Base-by-base conservation (phyloP, 192 early-diverging fungal genomes). In the Coemansia sp. region DNA sequence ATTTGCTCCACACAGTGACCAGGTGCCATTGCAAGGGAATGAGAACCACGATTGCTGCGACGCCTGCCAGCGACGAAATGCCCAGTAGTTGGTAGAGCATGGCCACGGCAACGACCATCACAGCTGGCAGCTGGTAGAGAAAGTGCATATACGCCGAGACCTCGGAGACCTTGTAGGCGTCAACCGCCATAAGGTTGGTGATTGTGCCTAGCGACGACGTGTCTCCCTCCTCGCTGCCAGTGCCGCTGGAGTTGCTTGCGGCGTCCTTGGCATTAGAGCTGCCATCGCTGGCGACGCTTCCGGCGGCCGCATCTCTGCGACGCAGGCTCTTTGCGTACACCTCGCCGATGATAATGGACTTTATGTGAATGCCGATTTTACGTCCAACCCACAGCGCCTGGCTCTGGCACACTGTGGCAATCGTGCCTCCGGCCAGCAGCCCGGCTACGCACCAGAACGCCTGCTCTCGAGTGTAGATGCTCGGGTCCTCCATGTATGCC, bases 51-150 rank as follows among this genome's bases (percentile, higher is more conserved):
- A 98, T 92, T 22, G 94, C 69, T 7, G 72, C 82, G 0, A 98
- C 88, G 62, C 96, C 96, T 42, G 92, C 95, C 85, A 92, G 93
- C 29, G 91, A 86, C 20, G 90, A 85, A 56, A 87, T 86, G 0
- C 95, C 92, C 67, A 98, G 88, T 3, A 93, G 92, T 32, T 86
- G 58, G 83, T 91, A 91, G 40, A 98, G 80, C 62, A 96, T 84
- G 46, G 86, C 88, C 11, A 96, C 74, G 1, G 91, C 90, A 36
- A 96, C 39, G 3, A 65, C 53, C 32, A 96, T 92, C 76, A 95
- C 93, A 57, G 94, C 83, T 2, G 93, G 91, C 8, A 88, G 89
- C 17, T 87, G 87, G 90, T 89, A 92, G 8, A 86, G 43, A 51
- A 93, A 87, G 72, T 94, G 93, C 32, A 91, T 43, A 53, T 93